Conservation (phyloP, 2,329 filamentous ascomycete species). For the Aspergillus sergii region DNA sequence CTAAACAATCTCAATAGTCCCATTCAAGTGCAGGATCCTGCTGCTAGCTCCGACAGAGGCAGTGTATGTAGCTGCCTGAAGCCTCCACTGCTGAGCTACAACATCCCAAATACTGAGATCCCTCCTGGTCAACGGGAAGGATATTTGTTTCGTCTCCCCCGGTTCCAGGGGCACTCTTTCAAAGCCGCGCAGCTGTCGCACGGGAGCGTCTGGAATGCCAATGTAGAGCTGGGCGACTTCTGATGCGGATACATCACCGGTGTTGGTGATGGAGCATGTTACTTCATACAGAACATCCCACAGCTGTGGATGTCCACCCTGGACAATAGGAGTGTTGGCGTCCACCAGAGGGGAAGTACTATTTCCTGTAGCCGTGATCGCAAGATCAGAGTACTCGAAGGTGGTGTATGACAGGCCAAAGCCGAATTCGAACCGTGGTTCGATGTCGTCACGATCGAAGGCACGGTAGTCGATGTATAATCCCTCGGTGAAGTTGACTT, state of each 20-base stretch:
- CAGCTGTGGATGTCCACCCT: conserved; percentile 7
- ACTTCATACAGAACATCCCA: conserved; percentile 36
- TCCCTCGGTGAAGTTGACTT: conserved; percentile 10
- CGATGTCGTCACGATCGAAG: neutral
- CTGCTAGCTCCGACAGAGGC: conserved; percentile 8
- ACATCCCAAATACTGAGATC: conserved; percentile 42
- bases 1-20: neutral
- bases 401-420: conserved; percentile 50
- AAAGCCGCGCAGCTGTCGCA: conserved; percentile 53
- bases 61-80: conserved; percentile 1
- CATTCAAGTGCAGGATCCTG: conserved; percentile 3
- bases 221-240: conserved; percentile 62
- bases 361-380: conserved; percentile 25
- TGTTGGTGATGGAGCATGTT: conserved; percentile 53
- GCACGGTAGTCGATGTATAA: conserved; percentile 1
- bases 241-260: conserved; percentile 49
- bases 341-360: conserved; percentile 48
- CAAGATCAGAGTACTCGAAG: conserved; percentile 53
- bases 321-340: conserved; percentile 26
- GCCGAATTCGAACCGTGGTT: conserved; percentile 8
- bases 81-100: conserved; percentile 32
- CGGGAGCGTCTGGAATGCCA: conserved; percentile 38
- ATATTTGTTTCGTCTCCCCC: conserved; percentile 42
- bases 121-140: conserved; percentile 48
- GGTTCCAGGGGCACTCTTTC: conserved; percentile 50